Conservation (phyloP, 1,139 yeast species). For the Lipomyces yarrowii region DNA sequence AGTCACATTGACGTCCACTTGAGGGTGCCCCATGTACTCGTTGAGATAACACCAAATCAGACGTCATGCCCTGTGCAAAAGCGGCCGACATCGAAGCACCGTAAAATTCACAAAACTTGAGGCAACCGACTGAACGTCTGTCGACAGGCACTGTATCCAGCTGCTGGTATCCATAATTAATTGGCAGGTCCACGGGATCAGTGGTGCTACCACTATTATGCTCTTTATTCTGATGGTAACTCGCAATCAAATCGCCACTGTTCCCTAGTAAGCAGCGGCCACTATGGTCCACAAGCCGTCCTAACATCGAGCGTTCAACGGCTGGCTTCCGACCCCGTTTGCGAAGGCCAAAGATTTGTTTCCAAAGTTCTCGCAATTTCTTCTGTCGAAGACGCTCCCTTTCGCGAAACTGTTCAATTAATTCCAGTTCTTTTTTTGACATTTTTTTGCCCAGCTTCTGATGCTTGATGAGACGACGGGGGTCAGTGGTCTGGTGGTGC, state of each 20-base stretch:
- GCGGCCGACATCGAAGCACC: no score
- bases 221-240: not conserved
- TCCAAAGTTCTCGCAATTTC: not conserved
- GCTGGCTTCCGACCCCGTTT: not conserved
- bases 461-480: not conserved
- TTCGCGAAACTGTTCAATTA: not conserved
- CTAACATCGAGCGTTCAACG: not conserved
- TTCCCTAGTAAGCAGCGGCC: not conserved
- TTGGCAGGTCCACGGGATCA: not conserved
- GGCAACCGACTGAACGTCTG: no score
- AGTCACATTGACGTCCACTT: no score
- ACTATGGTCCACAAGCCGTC: not conserved
- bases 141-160: no score
- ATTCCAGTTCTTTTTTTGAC: not conserved
- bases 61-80: no score
- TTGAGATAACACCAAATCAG: no score
- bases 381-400: not conserved
- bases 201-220: not conserved
- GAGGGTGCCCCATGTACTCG: no score
- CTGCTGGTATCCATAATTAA: not conserved
- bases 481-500: not conserved
- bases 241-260: not conserved
- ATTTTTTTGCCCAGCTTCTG: not conserved
- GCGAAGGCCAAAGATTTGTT: not conserved
- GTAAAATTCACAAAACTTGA: no score